phyloP scores from a whole-genome alignment of 2,329 filamentous ascomycete genomes.

The Septoria linicola region DNA sequence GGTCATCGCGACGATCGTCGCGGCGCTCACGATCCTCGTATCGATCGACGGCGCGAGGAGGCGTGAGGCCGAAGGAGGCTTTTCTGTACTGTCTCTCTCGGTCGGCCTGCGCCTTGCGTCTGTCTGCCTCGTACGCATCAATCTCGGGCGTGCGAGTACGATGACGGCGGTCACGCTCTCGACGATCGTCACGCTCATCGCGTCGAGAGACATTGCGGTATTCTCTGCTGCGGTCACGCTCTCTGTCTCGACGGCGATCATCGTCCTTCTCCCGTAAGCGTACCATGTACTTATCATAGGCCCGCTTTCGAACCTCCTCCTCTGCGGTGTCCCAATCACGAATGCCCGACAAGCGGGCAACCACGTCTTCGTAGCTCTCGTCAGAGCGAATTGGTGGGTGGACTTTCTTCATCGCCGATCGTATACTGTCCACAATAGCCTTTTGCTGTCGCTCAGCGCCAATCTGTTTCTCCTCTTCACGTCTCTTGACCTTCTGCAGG shows the following conservation, averaged over 20 bases:
- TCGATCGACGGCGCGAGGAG: constrained; percentile 36
- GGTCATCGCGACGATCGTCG: constrained; percentile 27
- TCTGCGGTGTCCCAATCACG: constrained; percentile 85
- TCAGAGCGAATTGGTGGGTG: constrained; percentile 75
- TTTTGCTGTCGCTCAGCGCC: constrained; percentile 82
- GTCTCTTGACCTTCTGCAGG: constrained; percentile 79
- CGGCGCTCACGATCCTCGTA: constrained; percentile 27
- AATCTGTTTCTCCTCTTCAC: constrained; percentile 77
- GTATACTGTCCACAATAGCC: constrained; percentile 77
- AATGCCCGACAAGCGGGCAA: constrained; percentile 72
- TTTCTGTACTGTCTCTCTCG: constrained; percentile 92
- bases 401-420: constrained; percentile 82
- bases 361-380: constrained; percentile 88
- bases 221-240: constrained; percentile 37
- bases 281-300: constrained; percentile 89
- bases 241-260: constrained; percentile 47
- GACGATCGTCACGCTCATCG: constrained; percentile 45
- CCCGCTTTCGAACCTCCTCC: constrained; percentile 77
- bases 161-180: constrained; percentile 44
- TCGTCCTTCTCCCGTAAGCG: constrained; percentile 83
- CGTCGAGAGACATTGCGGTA: constrained; percentile 54
- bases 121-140: constrained; percentile 92
- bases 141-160: constrained; percentile 75
- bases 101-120: constrained; percentile 88
- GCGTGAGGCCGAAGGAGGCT: constrained; percentile 45